phyloP scores from a whole-genome alignment of 1,139 yeast genomes.

The Schwanniomyces etchellsii region DNA sequence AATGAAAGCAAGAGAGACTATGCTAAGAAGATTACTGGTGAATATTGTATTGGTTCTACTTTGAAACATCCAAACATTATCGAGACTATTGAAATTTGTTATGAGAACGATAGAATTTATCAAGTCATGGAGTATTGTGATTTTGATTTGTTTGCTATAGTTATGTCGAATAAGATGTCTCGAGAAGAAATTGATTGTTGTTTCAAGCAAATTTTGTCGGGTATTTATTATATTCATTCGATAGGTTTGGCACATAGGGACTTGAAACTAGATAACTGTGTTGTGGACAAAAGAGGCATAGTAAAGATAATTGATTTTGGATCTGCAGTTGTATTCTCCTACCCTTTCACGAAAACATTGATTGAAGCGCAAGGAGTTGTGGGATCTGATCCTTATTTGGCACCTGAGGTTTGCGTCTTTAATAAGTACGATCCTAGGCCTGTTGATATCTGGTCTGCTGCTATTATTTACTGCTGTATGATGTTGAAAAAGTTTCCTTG shows the following conservation, averaged over 20 bases:
- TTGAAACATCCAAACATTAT: conserved; percentile 90
- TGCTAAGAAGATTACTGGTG: conserved; percentile 91
- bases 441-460: conserved; percentile 93
- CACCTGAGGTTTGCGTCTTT: conserved; percentile 88
- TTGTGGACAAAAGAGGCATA: conserved; percentile 76
- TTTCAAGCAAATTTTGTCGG: conserved; percentile 78
- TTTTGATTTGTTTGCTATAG: conserved; percentile 87
- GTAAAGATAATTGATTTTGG: conserved; percentile 92
- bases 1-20: conserved; percentile 81
- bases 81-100: conserved; percentile 85
- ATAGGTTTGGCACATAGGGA: conserved; percentile 92
- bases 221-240: conserved; percentile 78
- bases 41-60: conserved; percentile 94
- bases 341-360: conserved; percentile 77
- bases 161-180: conserved; percentile 91
- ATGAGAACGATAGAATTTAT: conserved; percentile 79
- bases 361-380: conserved; percentile 88
- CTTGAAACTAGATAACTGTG: conserved; percentile 89
- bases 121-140: conserved; percentile 97
- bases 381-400: conserved; percentile 90
- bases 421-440: conserved; percentile 85
- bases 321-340: conserved; percentile 86
- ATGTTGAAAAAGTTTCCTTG: conserved; percentile 90
- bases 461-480: conserved; percentile 95
- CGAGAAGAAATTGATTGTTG: conserved; percentile 84